Evolutionary conservation across 305 asterid genomes (phyloP).

Genomic region (Fraxinus sp.): DNA sequence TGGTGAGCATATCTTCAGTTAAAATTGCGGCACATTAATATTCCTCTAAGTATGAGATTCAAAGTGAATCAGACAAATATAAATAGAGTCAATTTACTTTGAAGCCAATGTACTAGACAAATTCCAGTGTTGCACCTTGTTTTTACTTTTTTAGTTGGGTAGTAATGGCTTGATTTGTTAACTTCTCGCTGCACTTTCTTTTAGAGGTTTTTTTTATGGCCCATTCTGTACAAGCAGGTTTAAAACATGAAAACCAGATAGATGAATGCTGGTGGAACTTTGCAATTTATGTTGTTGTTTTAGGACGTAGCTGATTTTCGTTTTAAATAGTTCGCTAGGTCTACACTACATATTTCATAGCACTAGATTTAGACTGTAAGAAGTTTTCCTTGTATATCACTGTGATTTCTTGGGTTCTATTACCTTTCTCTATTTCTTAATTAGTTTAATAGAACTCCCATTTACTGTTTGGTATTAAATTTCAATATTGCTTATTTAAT

Average conservation of each 20-base stretch:
- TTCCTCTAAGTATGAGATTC: background rate
- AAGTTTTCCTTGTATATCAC: background rate
- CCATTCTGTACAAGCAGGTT: background rate
- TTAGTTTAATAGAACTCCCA: background rate
- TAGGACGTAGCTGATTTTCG: background rate
- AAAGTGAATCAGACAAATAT: background rate
- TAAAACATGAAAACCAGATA: background rate
- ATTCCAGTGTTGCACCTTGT: background rate
- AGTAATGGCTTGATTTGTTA: background rate
- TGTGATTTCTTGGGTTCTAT: background rate
- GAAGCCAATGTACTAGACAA: background rate
- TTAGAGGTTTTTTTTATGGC: background rate
- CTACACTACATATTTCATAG: background rate
- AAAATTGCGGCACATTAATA: background rate
- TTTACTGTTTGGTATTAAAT: background rate
- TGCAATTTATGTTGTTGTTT: background rate
- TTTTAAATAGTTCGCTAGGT: background rate
- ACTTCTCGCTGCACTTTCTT: background rate
- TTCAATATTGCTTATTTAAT: background rate
- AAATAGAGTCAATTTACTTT: background rate
- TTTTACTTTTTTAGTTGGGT: background rate
- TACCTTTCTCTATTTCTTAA: background rate
- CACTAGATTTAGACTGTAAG: background rate
- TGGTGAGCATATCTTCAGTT: conserved; percentile 41
- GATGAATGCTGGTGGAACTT: background rate